Conservation (phyloP, 768 basidiomycete species). For the Suillus weaverae region DNA sequence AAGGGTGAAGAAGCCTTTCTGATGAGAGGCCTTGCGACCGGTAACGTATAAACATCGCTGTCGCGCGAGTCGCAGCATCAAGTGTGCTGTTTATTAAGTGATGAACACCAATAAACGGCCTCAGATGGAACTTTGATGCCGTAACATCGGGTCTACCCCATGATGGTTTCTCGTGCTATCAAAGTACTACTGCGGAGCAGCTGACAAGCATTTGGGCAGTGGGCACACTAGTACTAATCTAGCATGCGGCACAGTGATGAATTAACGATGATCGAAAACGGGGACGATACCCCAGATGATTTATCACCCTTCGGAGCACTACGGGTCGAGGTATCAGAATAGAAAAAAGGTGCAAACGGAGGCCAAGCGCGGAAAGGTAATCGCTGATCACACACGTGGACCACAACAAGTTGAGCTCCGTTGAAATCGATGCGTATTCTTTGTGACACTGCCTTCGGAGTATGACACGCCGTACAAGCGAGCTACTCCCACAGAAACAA, state of each 20-base stretch:
- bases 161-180: not conserved
- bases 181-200: not conserved
- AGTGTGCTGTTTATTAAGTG: not conserved
- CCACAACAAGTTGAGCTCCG: not conserved
- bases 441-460: not conserved
- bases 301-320: not conserved
- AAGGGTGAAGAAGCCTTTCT: conserved; percentile 49
- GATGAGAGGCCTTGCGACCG: conserved; percentile 3
- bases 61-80: conserved; percentile 21
- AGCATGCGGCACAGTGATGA: not conserved
- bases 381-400: not conserved
- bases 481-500: not conserved
- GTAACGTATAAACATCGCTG: conserved; percentile 10
- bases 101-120: not conserved
- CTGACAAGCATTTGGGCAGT: not conserved
- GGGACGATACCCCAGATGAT: not conserved
- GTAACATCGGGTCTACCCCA: not conserved
- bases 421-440: not conserved
- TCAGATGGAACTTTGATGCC: not conserved
- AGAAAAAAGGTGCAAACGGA: not conserved
- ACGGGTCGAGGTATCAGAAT: not conserved
- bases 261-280: not conserved
- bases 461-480: not conserved
- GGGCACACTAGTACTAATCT: not conserved
- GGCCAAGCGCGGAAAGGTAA: not conserved